Conservation (phyloP, 306 rosid species). For the Benincasa hispida region DNA sequence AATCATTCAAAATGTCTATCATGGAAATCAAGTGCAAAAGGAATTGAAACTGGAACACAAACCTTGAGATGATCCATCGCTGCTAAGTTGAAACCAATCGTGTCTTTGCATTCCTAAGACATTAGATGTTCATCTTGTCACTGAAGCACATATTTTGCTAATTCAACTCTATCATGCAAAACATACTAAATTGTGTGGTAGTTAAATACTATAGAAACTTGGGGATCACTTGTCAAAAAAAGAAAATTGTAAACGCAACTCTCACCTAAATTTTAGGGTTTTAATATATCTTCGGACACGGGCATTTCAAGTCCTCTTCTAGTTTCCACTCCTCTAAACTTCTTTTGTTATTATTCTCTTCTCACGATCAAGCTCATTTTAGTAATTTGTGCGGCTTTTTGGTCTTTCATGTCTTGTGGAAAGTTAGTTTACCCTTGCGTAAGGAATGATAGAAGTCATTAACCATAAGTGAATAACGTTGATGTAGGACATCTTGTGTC, state of each 20-base stretch:
- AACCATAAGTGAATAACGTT: neutral
- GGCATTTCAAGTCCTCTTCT: neutral
- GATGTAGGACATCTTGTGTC: too few species aligned
- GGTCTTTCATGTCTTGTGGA: neutral
- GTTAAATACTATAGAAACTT: neutral
- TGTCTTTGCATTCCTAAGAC: slow-evolving; percentile 78
- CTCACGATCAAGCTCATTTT: neutral
- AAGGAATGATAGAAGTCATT: neutral
- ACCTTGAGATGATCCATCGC: slow-evolving; percentile 98
- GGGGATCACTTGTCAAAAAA: too few species aligned
- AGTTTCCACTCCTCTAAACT: neutral
- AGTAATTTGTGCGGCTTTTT: neutral
- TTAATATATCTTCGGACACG: neutral
- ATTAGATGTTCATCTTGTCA: slow-evolving; percentile 14
- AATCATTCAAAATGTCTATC: neutral
- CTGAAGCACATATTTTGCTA: neutral
- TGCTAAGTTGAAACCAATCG: slow-evolving; percentile 78
- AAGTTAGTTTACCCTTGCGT: neutral
- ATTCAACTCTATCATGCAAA: neutral
- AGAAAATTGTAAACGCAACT: neutral
- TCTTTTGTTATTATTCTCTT: neutral
- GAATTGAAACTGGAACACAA: neutral
- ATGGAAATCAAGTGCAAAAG: neutral
- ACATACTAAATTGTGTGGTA: too few species aligned
- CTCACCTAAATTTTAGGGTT: neutral